Evolutionary conservation across 345 rosid genomes (phyloP).

Genomic region (Passiflora organensis): DNA sequence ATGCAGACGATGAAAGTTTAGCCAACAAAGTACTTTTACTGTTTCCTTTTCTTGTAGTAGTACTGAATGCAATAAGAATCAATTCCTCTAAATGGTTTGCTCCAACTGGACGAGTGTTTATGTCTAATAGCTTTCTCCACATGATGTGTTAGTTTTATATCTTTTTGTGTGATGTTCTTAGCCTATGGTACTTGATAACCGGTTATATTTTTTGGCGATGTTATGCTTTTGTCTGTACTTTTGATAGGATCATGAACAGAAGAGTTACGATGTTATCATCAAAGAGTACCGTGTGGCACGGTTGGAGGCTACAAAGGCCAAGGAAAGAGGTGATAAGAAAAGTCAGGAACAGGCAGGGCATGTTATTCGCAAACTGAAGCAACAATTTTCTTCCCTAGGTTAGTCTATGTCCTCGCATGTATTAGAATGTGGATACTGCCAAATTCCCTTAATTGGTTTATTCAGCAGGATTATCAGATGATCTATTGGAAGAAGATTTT

Average conservation of each 20-base stretch:
- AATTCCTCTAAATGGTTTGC: background rate
- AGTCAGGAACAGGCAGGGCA: conserved; percentile 66
- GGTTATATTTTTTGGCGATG: background rate
- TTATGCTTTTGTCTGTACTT: conserved; percentile 13
- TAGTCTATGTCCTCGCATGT: conserved; percentile 16
- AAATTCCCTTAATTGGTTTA: conserved; percentile 28
- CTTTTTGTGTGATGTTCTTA: background rate
- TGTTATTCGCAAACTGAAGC: conserved; percentile 73
- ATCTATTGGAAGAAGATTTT: conserved; percentile 51
- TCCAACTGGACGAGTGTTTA: background rate
- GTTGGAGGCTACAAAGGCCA: conserved; percentile 68
- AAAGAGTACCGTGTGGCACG: conserved; percentile 67
- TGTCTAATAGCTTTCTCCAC: background rate
- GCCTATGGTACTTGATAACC: background rate
- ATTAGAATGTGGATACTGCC: conserved; percentile 14
- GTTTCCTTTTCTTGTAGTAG: background rate
- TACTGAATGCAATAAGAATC: background rate
- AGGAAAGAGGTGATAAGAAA: conserved; percentile 61
- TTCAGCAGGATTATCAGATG: conserved; percentile 71
- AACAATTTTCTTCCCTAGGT: conserved; percentile 84
- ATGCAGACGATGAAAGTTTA: conserved; percentile 30
- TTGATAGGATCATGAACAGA: conserved; percentile 47
- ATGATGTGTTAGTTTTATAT: background rate
- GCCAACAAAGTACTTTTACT: conserved; percentile 39
- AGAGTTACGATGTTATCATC: conserved; percentile 60